Evolutionary conservation across 106 monocot species (phyloP), one percentile per base, ranked within the genome.

Genomic region (Platanthera zijinensis): DNA sequence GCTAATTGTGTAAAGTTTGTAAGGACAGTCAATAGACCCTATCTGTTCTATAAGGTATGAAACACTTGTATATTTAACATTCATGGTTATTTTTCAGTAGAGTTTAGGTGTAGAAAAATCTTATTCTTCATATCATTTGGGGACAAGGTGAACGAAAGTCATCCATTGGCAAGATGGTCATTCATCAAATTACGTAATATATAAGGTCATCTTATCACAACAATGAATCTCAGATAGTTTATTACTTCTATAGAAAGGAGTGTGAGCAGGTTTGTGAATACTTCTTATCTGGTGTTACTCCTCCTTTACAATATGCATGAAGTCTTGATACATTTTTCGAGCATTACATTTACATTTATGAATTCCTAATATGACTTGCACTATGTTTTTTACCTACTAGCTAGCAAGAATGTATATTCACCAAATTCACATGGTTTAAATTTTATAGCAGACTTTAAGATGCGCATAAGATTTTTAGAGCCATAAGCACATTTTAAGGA

Each of bases 221-320:
- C 71, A 94, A 85, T 28, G 97, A 99, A 51, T 99, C 97, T 81
- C 94, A 94, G 51, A 99, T 99, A 81, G 92, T 99, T 67, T 99
- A 99, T 83, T 99, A 94, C 88, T 99, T 99, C 80, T 89, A 91
- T 66, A 91, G 94, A 76, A 94, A 94, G 80, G 97, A 99, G 80
- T 99, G 94, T 18, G 90, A 94, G 77, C 97, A 99, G 92, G 97
- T 99, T 72, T 72, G 79, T 46, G 25, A 18, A 68, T 48, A 48
- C 15, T 0, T 82, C 61, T 63, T 30, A 47, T 48, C 1, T 71
- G 39, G 9, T 75, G 52, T 28, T 75, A 57, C 9, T 53, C 66
- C 7, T 50, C 64, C 45, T 76, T 32, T 77, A 1, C 49, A 3
- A 46, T 72, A 48, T 73, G 12, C 30, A 57, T 69, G 69, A 48